A percentile compares a stretch with the other conserved stretches of the same genome.
Conservation (phyloP, 495 filamentous ascomycete genomes). For the Penicillium pulvis region DNA sequence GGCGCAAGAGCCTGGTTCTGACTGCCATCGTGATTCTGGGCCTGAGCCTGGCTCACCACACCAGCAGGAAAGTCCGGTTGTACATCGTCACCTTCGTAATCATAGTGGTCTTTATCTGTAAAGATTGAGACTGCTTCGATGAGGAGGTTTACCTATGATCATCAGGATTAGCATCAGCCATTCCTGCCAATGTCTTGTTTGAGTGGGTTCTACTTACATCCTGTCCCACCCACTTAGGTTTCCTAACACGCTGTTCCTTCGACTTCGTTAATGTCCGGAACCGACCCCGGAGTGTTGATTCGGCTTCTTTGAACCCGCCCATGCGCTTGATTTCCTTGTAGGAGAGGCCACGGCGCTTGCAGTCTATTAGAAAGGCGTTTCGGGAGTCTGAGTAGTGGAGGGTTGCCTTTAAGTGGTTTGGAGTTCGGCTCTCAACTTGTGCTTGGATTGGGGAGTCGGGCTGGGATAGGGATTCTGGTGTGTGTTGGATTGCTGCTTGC, state of each 20-base stretch:
- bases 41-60: no score
- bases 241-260: constrained; percentile 71
- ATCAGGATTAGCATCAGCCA: no score
- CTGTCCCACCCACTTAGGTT: constrained; percentile 71
- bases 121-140: neutral
- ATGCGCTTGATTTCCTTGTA: constrained; percentile 76
- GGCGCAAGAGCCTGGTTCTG: constrained; percentile 17
- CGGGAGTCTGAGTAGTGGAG: constrained; percentile 35
- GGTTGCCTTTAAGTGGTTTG: neutral
- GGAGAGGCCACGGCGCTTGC: constrained; percentile 65
- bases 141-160: neutral
- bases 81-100: neutral
- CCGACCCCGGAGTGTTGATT: constrained; percentile 83
- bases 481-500: neutral
- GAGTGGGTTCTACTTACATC: constrained; percentile 64
- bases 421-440: neutral
- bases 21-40: neutral
- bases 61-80: no score
- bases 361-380: constrained; percentile 66
- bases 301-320: constrained; percentile 73
- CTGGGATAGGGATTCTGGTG: neutral
- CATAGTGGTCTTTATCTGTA: neutral
- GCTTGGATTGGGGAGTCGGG: neutral
- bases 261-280: constrained; percentile 78
- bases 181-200: no score